phyloP scores from a whole-genome alignment of 2,329 filamentous ascomycete species.

The Aspergillus viridinutans region DNA sequence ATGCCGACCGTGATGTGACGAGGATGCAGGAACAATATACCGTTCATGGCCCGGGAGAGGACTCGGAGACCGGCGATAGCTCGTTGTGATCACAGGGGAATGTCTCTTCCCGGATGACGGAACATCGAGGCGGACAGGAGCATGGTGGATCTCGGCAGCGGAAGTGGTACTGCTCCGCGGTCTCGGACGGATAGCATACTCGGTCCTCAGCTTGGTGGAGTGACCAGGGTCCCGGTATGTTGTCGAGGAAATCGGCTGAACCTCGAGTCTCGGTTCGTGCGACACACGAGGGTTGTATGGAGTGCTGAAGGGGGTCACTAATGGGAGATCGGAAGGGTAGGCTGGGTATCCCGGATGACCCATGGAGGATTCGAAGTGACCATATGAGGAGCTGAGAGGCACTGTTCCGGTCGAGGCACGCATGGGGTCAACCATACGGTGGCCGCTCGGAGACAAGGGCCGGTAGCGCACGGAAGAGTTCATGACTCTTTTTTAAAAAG shows the following conservation, averaged over 20 bases:
- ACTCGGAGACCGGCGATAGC: conserved; percentile 29
- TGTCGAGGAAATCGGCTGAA: conserved; percentile 29
- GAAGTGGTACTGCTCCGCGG: conserved; percentile 34
- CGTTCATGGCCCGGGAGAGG: conserved; percentile 31
- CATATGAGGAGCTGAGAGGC: conserved; percentile 29
- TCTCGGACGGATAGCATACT: conserved; percentile 36
- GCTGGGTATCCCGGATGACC: conserved; percentile 27
- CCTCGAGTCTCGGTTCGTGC: conserved; percentile 28
- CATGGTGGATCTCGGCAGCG: conserved; percentile 23
- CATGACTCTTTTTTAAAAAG: conserved; percentile 13
- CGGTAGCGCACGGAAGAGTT: conserved; percentile 29
- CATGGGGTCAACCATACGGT: conserved; percentile 34
- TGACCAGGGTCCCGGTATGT: conserved; percentile 29
- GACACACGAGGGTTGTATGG: conserved; percentile 24
- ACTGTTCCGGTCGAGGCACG: conserved; percentile 41
- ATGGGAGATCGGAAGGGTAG: conserved; percentile 30
- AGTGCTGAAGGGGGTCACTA: conserved; percentile 25
- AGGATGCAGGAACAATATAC: conserved; percentile 30
- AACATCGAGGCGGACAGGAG: conserved; percentile 25
- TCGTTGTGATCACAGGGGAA: conserved; percentile 26
- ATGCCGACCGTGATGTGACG: conserved; percentile 23
- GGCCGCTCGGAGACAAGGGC: conserved; percentile 30
- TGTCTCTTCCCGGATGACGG: conserved; percentile 20
- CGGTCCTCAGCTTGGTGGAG: conserved; percentile 31
- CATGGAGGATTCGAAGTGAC: conserved; percentile 29